Base-by-base conservation (phyloP, 768 basidiomycete species). In the Rubroboletus satanas region DNA sequence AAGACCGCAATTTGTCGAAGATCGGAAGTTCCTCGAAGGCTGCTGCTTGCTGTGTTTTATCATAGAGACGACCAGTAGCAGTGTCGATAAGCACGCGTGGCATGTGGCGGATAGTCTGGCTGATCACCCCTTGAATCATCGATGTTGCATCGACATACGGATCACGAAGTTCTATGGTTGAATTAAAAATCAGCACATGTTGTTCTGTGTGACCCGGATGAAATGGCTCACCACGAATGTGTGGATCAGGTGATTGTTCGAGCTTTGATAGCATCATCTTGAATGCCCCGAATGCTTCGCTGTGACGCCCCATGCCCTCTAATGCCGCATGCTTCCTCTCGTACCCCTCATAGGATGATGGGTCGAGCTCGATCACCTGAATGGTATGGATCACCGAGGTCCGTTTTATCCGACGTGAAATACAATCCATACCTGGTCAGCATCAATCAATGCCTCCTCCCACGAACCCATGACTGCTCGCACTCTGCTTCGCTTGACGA, bases 401-500 rank as follows among this genome's bases (percentile, higher is more conserved):
- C 7, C 21, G 1, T 32, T 14, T 10, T 4, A 28, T 33, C 4
- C 5, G 11, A 5, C 5, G 5, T 10, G 9, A 37, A 38, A 14
- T 26, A 12, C 4, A 18, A 46, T 2, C 1, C 15, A 26, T 57
- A 61, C 60, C 49, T 57, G 21, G 18, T 57, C 38, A 0, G 52
- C 55, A 35, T 61, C 59, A 3, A 0, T 23, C 7, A 61, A 10
- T 0, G 52, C 51, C 0, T 51, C 51, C 5, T 50, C 29, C 60
- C 54, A 61, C 0, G 21, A 35, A 1, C 18, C 1, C 29, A 28
- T 31, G 0, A 6, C 2, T 5, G 33, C 33, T 14, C 18, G 36
- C 0, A 18, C 59, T 15, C 49, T 45, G 31, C 61, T 54, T 0
- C 61, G 52, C 43, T 57, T 57, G 4, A 54, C 5, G 4, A 61